These are phyloP conservation scores for Cenchrus fungigraminus DNA, from an alignment of 176 grass and related monocot species.

Conservation along the genomic window DNA sequence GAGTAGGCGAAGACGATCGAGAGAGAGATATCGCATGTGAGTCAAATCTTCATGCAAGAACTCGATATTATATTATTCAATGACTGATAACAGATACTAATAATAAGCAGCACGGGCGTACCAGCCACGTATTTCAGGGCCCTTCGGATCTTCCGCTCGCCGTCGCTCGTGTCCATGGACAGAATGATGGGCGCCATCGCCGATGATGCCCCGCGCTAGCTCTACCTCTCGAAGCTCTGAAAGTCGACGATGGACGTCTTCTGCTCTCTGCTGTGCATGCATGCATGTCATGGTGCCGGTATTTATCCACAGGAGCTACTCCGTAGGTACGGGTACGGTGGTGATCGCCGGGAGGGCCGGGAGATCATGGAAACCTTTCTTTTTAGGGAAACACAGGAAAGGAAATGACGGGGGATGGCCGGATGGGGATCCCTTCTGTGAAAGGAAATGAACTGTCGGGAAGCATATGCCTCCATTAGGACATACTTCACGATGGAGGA, in stretches of 20 bases:
- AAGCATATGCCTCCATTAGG: too few species aligned
- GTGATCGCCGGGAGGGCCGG: too few species aligned
- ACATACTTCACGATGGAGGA: too few species aligned
- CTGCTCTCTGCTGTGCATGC: too few species aligned
- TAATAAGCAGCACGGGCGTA: neutral
- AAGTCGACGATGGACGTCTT: neutral
- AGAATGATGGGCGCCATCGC: neutral
- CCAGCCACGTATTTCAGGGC: neutral
- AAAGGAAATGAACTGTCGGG: too few species aligned
- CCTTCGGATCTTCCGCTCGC: neutral
- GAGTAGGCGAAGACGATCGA: neutral
- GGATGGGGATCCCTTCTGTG: too few species aligned
- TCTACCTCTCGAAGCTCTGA: neutral
- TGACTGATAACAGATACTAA: too few species aligned
- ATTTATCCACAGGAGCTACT: neutral
- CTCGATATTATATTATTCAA: too few species aligned
- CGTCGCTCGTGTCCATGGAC: neutral
- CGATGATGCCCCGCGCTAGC: neutral
- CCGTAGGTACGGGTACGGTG: too few species aligned
- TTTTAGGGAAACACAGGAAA: too few species aligned
- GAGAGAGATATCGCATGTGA: too few species aligned
- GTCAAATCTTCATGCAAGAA: neutral
- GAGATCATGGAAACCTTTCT: neutral
- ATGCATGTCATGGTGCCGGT: neutral
- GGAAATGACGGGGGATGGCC: too few species aligned